A percentile compares a stretch with the other conserved stretches of the same genome.
phyloP scores from a whole-genome alignment of 768 basidiomycete species.

The Tylopilus sp. region DNA sequence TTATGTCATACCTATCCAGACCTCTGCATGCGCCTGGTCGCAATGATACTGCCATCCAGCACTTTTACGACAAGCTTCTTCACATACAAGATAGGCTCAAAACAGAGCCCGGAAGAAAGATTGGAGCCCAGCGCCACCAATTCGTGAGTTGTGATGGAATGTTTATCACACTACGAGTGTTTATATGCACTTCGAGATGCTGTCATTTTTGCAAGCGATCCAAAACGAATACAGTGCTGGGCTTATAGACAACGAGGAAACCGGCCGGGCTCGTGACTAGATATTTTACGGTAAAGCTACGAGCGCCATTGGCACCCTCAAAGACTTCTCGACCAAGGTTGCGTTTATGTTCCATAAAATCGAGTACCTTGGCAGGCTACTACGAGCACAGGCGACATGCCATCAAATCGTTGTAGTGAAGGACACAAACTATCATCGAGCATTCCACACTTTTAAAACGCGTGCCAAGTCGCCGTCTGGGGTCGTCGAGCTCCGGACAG shows the following conservation, averaged over 20 bases:
- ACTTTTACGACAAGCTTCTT: constrained; percentile 85
- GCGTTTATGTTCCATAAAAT: not conserved
- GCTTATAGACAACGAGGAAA: not conserved
- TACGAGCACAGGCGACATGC: too few species aligned
- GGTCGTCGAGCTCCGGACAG: too few species aligned
- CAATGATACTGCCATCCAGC: constrained; percentile 63
- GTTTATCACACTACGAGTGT: constrained; percentile 2
- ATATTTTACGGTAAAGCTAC: not conserved
- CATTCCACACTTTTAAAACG: not conserved
- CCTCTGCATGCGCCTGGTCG: constrained; percentile 45
- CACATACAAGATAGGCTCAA: constrained; percentile 73
- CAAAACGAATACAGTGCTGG: constrained; percentile 47
- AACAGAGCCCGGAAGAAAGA: constrained; percentile 62
- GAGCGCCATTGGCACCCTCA: not conserved
- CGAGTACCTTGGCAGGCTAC: not conserved
- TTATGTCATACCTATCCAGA: constrained; percentile 21
- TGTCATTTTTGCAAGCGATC: constrained; percentile 58
- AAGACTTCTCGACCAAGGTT: not conserved
- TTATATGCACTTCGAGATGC: constrained; percentile 41
- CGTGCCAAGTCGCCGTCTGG: too few species aligned
- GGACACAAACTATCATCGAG: too few species aligned
- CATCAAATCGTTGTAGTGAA: too few species aligned
- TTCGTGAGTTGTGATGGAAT: constrained; percentile 44
- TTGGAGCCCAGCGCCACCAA: constrained; percentile 71
- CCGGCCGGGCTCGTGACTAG: not conserved